A percentile compares a stretch with the other conserved stretches of the same genome.
phyloP scores from a whole-genome alignment of 148 eudicot genomes.

The Heliosperma pusillum region DNA sequence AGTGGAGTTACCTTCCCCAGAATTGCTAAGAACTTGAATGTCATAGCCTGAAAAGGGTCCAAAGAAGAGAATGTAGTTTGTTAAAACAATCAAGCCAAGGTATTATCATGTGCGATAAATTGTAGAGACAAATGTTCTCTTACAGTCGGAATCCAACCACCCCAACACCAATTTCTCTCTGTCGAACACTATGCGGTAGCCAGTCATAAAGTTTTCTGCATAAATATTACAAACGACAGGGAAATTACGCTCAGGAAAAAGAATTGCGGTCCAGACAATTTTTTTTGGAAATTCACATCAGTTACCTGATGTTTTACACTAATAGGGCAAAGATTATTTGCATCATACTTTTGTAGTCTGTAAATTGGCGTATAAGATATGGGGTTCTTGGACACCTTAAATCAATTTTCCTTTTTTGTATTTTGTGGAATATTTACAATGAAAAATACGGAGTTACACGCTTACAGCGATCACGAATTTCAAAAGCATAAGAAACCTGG shows the following conservation, averaged over 20 bases:
- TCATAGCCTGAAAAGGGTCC: conserved; percentile 48
- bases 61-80: neutral
- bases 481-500: too few relatives aligned
- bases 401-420: too few relatives aligned
- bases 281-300: neutral
- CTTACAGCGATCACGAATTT: too few relatives aligned
- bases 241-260: conserved; percentile 8
- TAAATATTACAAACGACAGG: neutral
- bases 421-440: too few relatives aligned
- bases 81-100: neutral
- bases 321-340: neutral
- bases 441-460: too few relatives aligned
- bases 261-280: neutral
- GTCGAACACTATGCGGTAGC: conserved; percentile 79
- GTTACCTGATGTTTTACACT: neutral
- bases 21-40: conserved; percentile 28
- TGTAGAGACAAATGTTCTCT: conserved; percentile 21
- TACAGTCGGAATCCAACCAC: conserved; percentile 75
- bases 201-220: conserved; percentile 93
- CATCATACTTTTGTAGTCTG: too few relatives aligned
- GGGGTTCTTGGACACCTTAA: too few relatives aligned
- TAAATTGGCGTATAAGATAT: too few relatives aligned
- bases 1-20: conserved; percentile 34
- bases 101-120: neutral
- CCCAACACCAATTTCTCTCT: conserved; percentile 72